These are phyloP conservation scores for Takakia lepidozioides DNA, from an alignment of 225 moss, liverwort and hornwort species.

Conservation along the genomic window DNA sequence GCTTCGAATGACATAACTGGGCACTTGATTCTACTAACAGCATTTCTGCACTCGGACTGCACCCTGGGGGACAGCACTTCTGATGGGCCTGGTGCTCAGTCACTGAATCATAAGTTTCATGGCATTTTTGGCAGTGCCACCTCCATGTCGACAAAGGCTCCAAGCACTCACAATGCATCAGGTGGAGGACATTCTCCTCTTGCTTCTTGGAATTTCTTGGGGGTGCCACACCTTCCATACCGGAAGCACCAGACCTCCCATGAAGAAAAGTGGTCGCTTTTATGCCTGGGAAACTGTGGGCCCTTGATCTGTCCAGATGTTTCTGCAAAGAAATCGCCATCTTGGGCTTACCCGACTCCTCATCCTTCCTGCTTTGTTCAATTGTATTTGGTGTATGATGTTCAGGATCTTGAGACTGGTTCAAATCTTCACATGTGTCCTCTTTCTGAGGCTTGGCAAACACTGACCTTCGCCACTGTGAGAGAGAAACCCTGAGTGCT, in stretches of 20 bases:
- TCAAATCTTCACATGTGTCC: conserved; percentile 20
- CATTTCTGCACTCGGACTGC: conserved; percentile 22
- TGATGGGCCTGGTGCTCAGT: conserved; percentile 56
- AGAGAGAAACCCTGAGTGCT: conserved; percentile 54
- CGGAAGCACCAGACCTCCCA: conserved; percentile 30
- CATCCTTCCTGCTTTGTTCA: conserved; percentile 2
- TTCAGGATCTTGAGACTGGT: conserved; percentile 11
- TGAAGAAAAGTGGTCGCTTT: conserved; percentile 61
- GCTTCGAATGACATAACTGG: too few species aligned
- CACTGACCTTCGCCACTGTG: conserved; percentile 63
- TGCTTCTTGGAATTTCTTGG: conserved; percentile 4
- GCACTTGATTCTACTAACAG: too few species aligned
- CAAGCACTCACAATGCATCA: conserved; percentile 73
- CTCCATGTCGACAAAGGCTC: conserved; percentile 76
- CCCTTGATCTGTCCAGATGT: conserved; percentile 9
- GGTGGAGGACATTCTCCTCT: conserved; percentile 27
- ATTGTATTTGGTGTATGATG: conserved; percentile 5
- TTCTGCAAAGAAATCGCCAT: conserved; percentile 8
- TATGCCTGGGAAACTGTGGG: conserved; percentile 22
- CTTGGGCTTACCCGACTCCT: conserved; percentile 9
- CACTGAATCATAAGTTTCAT: conserved; percentile 62
- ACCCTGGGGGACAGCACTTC: conserved; percentile 35
- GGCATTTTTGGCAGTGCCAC: conserved; percentile 65
- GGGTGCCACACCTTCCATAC: conserved; percentile 11
- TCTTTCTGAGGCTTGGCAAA: conserved; percentile 33